A percentile compares a stretch with the other conserved stretches of the same genome.
phyloP scores from a whole-genome alignment of 2,329 filamentous ascomycete genomes.

The Pyrenochaeta sp. region DNA sequence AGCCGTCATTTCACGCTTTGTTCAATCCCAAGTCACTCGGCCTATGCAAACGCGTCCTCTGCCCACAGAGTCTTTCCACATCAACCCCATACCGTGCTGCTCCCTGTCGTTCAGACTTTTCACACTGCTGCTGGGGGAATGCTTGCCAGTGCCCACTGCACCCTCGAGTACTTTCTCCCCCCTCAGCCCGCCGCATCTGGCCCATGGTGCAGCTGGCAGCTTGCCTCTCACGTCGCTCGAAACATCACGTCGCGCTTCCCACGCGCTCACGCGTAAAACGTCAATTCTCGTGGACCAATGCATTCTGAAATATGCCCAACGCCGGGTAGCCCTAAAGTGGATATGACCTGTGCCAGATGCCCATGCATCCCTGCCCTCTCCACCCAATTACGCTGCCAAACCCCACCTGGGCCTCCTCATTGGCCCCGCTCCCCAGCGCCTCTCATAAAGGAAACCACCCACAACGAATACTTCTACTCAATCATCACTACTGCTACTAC shows the following conservation, averaged over 20 bases:
- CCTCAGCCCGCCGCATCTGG: not conserved
- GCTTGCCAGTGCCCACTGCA: not conserved
- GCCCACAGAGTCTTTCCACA: no score
- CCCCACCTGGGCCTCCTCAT: slow-evolving; percentile 27
- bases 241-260: slow-evolving; percentile 8
- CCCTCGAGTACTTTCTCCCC: not conserved
- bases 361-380: slow-evolving; percentile 17
- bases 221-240: not conserved
- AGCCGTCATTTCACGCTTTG: not conserved
- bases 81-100: not conserved
- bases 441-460: slow-evolving; percentile 20
- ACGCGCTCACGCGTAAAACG: slow-evolving; percentile 10
- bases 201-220: no score
- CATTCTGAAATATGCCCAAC: slow-evolving; percentile 23
- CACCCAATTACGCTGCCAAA: slow-evolving; percentile 34
- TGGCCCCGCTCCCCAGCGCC: slow-evolving; percentile 35
- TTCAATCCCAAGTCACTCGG: not conserved
- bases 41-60: not conserved
- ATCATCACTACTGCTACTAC: not conserved
- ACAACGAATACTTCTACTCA: not conserved
- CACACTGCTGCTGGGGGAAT: slow-evolving; percentile 7
- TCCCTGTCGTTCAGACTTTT: slow-evolving; percentile 4
- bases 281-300: slow-evolving; percentile 25
- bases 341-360: slow-evolving; percentile 23
- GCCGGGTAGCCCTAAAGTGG: slow-evolving; percentile 11